Evolutionary conservation across 164 flowering plant species (phyloP).

Genomic region (Dillenia turbinata): DNA sequence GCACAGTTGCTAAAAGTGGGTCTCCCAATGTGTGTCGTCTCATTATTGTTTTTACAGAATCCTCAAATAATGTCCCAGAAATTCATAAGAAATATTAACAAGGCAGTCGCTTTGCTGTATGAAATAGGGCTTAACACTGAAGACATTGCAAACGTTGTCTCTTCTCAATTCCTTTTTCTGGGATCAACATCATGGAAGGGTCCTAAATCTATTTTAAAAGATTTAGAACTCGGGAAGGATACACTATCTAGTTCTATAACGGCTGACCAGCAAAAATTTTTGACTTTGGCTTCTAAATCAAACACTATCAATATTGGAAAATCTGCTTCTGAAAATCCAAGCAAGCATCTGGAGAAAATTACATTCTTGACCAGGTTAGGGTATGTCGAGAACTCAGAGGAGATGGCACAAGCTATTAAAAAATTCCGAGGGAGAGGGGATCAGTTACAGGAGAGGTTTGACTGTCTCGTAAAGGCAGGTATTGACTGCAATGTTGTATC

Average conservation of each 20-base stretch:
- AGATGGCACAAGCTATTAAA: conserved; percentile 44
- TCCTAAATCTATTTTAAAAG: conserved; percentile 35
- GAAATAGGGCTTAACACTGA: conserved; percentile 35
- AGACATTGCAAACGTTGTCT: conserved; percentile 31
- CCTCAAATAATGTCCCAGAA: conserved; percentile 34
- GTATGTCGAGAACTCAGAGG: conserved; percentile 41
- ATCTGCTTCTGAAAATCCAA: conserved; percentile 14
- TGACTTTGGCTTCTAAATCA: conserved; percentile 31
- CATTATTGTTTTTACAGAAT: conserved; percentile 25
- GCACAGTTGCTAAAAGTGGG: conserved; percentile 49
- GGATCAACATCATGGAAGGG: conserved; percentile 28
- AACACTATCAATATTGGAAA: conserved; percentile 9
- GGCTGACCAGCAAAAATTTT: conserved; percentile 31
- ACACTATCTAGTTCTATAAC: conserved; percentile 28
- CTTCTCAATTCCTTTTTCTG: conserved; percentile 22
- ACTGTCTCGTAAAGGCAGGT: conserved; percentile 52
- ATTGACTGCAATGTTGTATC: conserved; percentile 38
- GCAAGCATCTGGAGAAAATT: conserved; percentile 30
- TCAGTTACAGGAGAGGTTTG: conserved; percentile 54
- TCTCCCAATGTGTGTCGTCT: conserved; percentile 26
- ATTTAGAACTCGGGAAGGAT: conserved; percentile 23
- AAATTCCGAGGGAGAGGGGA: conserved; percentile 56
- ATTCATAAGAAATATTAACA: conserved; percentile 23
- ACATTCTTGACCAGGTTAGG: conserved; percentile 42
- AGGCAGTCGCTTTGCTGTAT: conserved; percentile 28